These are phyloP conservation scores for Bremia lactucae DNA, from an alignment of 352 stramenopile genomes.

Conservation along the genomic window DNA sequence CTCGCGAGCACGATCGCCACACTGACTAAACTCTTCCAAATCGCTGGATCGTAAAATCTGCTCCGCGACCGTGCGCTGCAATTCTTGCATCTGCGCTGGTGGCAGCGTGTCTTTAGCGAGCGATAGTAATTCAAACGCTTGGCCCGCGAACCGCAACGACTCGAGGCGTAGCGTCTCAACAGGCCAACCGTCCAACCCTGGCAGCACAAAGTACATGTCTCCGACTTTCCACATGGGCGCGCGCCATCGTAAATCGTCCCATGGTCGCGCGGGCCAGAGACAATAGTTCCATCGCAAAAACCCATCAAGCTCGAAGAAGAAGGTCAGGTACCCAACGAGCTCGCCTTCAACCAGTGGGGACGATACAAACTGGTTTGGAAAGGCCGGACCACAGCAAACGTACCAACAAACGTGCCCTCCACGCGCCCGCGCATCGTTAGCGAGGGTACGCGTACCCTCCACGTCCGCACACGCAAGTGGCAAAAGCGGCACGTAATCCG, in stretches of 20 bases:
- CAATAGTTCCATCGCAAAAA: conserved; percentile 82
- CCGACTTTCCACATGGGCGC: conserved; percentile 57
- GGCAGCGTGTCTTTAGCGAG: conserved; percentile 33
- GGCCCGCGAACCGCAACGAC: conserved; percentile 50
- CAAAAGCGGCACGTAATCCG: conserved; percentile 62
- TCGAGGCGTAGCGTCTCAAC: conserved; percentile 68
- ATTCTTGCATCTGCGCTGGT: conserved; percentile 33
- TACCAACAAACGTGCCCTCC: conserved; percentile 67
- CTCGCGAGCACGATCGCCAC: conserved; percentile 14
- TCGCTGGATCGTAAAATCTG: conserved; percentile 52
- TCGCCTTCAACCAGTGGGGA: conserved; percentile 63
- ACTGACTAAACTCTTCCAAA: conserved; percentile 41
- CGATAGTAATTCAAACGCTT: conserved; percentile 51
- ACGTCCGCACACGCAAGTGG: conserved; percentile 57
- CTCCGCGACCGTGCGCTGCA: conserved; percentile 40
- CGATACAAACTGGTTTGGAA: conserved; percentile 72
- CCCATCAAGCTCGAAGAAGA: conserved; percentile 67
- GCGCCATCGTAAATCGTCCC: conserved; percentile 53
- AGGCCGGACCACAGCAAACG: conserved; percentile 59
- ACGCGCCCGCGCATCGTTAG: conserved; percentile 39
- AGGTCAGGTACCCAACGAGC: conserved; percentile 64
- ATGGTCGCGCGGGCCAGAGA: conserved; percentile 49
- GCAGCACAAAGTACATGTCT: conserved; percentile 80
- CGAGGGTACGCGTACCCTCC: conserved; percentile 41
- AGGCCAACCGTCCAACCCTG: conserved; percentile 41